Conservation (phyloP, 2,329 filamentous ascomycete genomes). For the Chaetomiaceae sp. region DNA sequence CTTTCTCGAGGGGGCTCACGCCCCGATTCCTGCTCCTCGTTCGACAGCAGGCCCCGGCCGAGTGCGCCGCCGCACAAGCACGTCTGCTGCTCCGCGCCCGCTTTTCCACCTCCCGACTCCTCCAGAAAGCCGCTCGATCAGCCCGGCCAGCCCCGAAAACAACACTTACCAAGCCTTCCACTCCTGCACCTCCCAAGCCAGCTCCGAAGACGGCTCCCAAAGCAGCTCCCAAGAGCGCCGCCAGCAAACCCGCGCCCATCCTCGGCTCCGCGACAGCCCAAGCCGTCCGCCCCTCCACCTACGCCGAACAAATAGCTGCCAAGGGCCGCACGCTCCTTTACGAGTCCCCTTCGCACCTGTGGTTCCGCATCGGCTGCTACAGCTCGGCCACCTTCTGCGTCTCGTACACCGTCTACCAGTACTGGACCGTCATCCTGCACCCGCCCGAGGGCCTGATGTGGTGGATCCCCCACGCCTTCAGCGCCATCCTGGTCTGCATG, state of each 20-base stretch:
- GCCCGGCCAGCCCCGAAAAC: not conserved
- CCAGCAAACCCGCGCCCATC: slow-evolving; percentile 6
- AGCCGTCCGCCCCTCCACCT: slow-evolving; percentile 28
- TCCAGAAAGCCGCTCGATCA: slow-evolving; percentile 1
- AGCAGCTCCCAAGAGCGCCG: slow-evolving; percentile 1
- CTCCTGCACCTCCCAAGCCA: too few relatives aligned
- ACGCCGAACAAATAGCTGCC: slow-evolving; percentile 51
- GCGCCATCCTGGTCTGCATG: slow-evolving; percentile 55
- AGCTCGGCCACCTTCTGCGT: slow-evolving; percentile 50
- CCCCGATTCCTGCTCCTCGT: slow-evolving; percentile 24
- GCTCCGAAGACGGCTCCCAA: slow-evolving; percentile 2
- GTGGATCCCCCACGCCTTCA: slow-evolving; percentile 56
- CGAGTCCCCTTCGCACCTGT: slow-evolving; percentile 58
- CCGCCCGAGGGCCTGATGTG: slow-evolving; percentile 47
- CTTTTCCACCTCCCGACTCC: slow-evolving; percentile 12
- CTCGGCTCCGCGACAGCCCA: slow-evolving; percentile 10
- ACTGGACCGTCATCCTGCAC: slow-evolving; percentile 44
- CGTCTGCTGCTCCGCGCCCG: slow-evolving; percentile 11
- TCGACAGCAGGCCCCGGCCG: slow-evolving; percentile 8
- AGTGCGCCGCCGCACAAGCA: slow-evolving; percentile 9
- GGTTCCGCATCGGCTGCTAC: slow-evolving; percentile 58
- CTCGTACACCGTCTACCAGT: slow-evolving; percentile 46
- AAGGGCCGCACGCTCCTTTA: slow-evolving; percentile 58
- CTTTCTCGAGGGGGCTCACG: slow-evolving; percentile 32
- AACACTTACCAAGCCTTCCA: too few relatives aligned